These are phyloP conservation scores for Leptographium galeiforme DNA, from an alignment of 2,329 filamentous ascomycete species.

Conservation along the genomic window DNA sequence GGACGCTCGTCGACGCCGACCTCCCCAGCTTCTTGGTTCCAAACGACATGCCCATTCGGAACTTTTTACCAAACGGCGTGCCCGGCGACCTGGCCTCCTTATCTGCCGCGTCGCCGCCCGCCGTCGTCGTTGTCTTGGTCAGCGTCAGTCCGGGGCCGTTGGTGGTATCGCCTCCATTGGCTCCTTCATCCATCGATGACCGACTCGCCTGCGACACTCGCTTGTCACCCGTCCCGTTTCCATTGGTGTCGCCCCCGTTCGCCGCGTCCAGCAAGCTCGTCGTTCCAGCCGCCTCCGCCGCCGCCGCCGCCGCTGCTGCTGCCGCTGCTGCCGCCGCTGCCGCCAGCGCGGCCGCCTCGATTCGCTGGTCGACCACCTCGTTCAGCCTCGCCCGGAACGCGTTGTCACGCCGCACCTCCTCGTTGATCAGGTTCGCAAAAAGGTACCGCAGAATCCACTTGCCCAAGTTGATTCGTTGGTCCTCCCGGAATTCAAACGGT, in stretches of 20 bases:
- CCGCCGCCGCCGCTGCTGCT: neutral
- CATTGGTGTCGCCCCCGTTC: neutral
- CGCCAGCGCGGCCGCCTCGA: conserved; percentile 34
- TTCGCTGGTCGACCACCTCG: conserved; percentile 44
- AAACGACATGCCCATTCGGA: conserved; percentile 64
- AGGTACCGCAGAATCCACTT: conserved; percentile 93
- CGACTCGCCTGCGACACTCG: conserved; percentile 41
- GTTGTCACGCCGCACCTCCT: conserved; percentile 76
- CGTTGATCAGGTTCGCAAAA: conserved; percentile 78
- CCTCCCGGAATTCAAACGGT: conserved; percentile 71
- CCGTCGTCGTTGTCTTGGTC: conserved; percentile 18
- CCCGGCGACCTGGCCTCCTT: conserved; percentile 36
- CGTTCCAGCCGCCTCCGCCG: conserved; percentile 30
- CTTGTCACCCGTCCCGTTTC: conserved; percentile 27
- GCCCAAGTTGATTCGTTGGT: conserved; percentile 91
- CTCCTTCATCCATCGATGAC: conserved; percentile 45
- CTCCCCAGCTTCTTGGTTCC: conserved; percentile 74
- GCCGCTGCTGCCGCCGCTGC: conserved; percentile 18
- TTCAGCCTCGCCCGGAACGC: conserved; percentile 56
- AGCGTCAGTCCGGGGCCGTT: conserved; percentile 24
- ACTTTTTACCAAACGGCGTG: conserved; percentile 69
- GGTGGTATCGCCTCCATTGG: conserved; percentile 25
- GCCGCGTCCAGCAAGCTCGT: conserved; percentile 1
- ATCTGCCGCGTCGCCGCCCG: conserved; percentile 13
- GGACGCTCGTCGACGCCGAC: conserved; percentile 48